phyloP scores from a whole-genome alignment of 108 stramenopile genomes.

The Nitzschia sp. region DNA sequence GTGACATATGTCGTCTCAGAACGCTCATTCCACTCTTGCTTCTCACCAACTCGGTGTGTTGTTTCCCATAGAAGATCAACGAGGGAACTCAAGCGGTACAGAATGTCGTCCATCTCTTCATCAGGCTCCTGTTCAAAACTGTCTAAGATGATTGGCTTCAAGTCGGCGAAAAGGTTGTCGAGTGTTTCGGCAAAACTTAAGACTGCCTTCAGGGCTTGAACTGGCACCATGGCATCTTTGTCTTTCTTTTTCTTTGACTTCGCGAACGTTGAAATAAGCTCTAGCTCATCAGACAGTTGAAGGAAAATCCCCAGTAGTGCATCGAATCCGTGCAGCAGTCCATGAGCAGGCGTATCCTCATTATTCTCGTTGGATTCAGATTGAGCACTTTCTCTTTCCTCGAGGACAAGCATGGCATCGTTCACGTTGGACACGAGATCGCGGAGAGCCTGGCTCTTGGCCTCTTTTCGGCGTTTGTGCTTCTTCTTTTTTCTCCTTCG shows the following conservation, averaged over 20 bases:
- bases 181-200: constrained; percentile 41
- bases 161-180: constrained; percentile 42
- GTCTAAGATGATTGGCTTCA: constrained; percentile 50
- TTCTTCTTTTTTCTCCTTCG: constrained; percentile 24
- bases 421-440: constrained; percentile 45
- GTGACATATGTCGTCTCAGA: constrained; percentile 51
- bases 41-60: constrained; percentile 44
- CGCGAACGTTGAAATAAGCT: constrained; percentile 46
- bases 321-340: constrained; percentile 50
- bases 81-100: constrained; percentile 43
- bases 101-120: constrained; percentile 52
- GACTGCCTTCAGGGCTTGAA: constrained; percentile 43
- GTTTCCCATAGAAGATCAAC: constrained; percentile 47
- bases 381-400: constrained; percentile 16
- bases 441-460: constrained; percentile 44
- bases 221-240: constrained; percentile 18
- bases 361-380: constrained; percentile 25
- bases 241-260: constrained; percentile 36
- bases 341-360: constrained; percentile 28
- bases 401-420: constrained; percentile 40
- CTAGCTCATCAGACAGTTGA: constrained; percentile 54
- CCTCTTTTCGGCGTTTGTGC: constrained; percentile 24
- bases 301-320: constrained; percentile 43
- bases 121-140: constrained; percentile 42
- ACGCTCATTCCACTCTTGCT: constrained; percentile 55